These are phyloP conservation scores for Adiantum capillusveneris DNA, from an alignment of 75 land plant genomes.

Conservation along the genomic window DNA sequence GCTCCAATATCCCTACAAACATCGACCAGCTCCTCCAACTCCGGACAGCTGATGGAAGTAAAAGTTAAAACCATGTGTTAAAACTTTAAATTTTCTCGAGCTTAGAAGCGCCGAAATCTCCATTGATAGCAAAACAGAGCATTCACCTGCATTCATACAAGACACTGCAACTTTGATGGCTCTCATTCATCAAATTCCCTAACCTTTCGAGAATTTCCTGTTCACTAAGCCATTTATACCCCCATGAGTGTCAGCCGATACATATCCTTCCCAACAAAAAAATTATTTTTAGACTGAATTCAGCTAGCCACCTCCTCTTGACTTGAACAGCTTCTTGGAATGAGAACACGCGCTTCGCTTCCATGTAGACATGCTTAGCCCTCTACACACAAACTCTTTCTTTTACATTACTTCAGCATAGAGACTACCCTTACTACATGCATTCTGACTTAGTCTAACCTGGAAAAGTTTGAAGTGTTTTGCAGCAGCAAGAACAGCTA, in stretches of 20 bases:
- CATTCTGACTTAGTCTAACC: too few relatives aligned
- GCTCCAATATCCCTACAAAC: conserved; percentile 71
- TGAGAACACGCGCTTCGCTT: conserved; percentile 79
- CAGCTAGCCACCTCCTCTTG: background rate
- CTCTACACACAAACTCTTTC: conserved; percentile 36
- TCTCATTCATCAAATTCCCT: conserved; percentile 91
- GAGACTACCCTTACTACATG: too few relatives aligned
- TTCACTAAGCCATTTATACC: too few relatives aligned
- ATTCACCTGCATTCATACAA: conserved; percentile 93
- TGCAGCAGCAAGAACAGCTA: conserved; percentile 85
- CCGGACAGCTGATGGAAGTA: conserved; percentile 73
- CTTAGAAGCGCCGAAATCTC: background rate
- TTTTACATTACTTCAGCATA: too few relatives aligned
- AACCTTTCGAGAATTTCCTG: conserved; percentile 61
- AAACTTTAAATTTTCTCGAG: too few relatives aligned
- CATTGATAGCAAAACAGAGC: too few relatives aligned
- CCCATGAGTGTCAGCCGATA: too few relatives aligned
- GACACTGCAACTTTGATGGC: conserved; percentile 90
- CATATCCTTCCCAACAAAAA: too few relatives aligned
- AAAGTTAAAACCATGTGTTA: background rate
- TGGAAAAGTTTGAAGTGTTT: conserved; percentile 74
- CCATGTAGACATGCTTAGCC: conserved; percentile 90
- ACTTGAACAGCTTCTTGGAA: conserved; percentile 69
- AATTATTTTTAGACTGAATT: too few relatives aligned
- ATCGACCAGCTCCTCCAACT: conserved; percentile 84